Conservation (phyloP, 2,329 filamentous ascomycete species). For the Aspergillus piperis region DNA sequence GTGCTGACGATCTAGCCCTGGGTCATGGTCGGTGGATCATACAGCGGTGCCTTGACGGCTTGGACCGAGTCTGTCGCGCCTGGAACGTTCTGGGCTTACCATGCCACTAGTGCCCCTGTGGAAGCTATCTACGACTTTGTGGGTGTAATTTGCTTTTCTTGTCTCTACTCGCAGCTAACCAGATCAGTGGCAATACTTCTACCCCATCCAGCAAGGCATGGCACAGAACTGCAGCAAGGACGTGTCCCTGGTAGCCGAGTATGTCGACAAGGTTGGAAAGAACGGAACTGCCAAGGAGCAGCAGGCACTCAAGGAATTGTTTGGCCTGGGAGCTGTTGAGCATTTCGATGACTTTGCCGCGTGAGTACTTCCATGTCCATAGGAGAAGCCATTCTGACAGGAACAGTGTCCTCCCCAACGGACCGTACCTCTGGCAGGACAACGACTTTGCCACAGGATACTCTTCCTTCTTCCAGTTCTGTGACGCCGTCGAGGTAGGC, state of each 20-base stretch:
- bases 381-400: background rate
- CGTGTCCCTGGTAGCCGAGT: constrained; percentile 53
- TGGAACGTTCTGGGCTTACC: constrained; percentile 63
- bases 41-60: constrained; percentile 58
- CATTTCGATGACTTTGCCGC: constrained; percentile 57
- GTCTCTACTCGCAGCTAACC: background rate
- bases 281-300: constrained; percentile 47
- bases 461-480: constrained; percentile 41
- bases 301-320: constrained; percentile 52
- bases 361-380: constrained; percentile 18
- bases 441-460: constrained; percentile 54
- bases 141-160: background rate
- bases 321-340: constrained; percentile 53
- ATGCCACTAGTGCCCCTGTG: constrained; percentile 58
- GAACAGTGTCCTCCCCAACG: constrained; percentile 53
- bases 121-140: constrained; percentile 57
- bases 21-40: constrained; percentile 59
- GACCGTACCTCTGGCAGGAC: constrained; percentile 61
- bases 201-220: constrained; percentile 60
- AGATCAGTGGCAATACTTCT: constrained; percentile 57
- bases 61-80: constrained; percentile 57
- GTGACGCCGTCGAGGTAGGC: constrained; percentile 35
- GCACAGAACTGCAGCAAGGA: constrained; percentile 60
- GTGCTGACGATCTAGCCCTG: constrained; percentile 47
- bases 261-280: constrained; percentile 55